A percentile compares a stretch with the other conserved stretches of the same genome.
phyloP scores from a whole-genome alignment of 2,329 filamentous ascomycete species.

The Penicillium freii region DNA sequence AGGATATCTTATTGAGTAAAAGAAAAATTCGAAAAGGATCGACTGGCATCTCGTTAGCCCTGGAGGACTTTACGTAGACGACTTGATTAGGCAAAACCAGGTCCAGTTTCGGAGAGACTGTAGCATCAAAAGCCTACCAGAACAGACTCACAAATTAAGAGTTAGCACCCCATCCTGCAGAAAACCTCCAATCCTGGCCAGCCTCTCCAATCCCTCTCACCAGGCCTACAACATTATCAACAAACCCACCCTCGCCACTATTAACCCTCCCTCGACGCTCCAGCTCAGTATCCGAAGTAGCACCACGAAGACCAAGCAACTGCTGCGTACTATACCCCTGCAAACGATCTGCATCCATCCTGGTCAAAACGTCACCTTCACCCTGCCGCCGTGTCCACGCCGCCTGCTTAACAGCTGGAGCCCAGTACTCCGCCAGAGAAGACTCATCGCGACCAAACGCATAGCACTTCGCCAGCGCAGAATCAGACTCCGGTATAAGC shows the following conservation, averaged over 20 bases:
- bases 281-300: slow-evolving; percentile 19
- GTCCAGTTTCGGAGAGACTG: not conserved
- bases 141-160: not conserved
- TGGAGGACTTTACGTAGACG: not conserved
- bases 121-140: not conserved
- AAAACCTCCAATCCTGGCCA: slow-evolving; percentile 24
- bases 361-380: slow-evolving; percentile 16
- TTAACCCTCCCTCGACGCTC: slow-evolving; percentile 24
- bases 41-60: not conserved
- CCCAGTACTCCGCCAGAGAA: slow-evolving; percentile 32
- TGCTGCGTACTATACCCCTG: slow-evolving; percentile 19
- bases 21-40: too few relatives aligned
- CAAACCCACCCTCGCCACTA: slow-evolving; percentile 25
- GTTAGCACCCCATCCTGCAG: slow-evolving; percentile 28
- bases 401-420: slow-evolving; percentile 37
- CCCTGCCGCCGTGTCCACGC: slow-evolving; percentile 31
- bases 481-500: slow-evolving; percentile 9
- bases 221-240: slow-evolving; percentile 27
- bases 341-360: slow-evolving; percentile 22
- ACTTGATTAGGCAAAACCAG: not conserved
- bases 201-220: slow-evolving; percentile 27
- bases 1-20: not conserved
- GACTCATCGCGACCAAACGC: slow-evolving; percentile 29
- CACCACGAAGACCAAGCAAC: slow-evolving; percentile 9
- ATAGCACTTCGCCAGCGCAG: slow-evolving; percentile 21